Conservation (phyloP, 805 yeast genomes). For the Kockiozyma suomiensis region DNA sequence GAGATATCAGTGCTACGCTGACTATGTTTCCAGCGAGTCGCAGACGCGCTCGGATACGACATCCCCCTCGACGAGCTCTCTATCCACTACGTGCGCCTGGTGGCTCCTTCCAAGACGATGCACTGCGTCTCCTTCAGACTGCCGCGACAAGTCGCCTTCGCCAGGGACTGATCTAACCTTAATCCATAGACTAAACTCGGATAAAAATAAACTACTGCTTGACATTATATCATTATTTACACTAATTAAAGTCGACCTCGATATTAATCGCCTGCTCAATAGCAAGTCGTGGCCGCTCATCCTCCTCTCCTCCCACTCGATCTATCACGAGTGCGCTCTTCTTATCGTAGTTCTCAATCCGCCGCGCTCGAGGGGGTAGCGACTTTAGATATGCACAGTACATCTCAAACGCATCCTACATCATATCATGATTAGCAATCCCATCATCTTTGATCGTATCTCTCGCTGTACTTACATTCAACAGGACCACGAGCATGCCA, state of each 20-base stretch:
- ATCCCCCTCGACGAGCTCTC: conserved; percentile 51
- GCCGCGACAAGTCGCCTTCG: conserved; percentile 47
- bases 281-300: background rate
- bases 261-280: background rate
- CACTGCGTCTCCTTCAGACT: conserved; percentile 79
- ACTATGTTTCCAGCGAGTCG: conserved; percentile 29
- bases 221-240: too few species aligned
- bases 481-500: conserved; percentile 18
- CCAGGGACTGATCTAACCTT: conserved; percentile 2
- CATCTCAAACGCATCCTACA: conserved; percentile 23
- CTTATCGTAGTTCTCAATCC: conserved; percentile 16
- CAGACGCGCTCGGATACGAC: conserved; percentile 51
- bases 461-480: conserved; percentile 14
- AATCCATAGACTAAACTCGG: too few species aligned
- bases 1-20: background rate
- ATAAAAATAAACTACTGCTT: too few species aligned
- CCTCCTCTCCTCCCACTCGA: background rate
- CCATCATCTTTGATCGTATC: background rate
- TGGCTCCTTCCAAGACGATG: conserved; percentile 97
- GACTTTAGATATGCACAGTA: conserved; percentile 24
- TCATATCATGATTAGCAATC: too few species aligned
- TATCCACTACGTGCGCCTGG: conserved; percentile 88
- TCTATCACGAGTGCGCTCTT: background rate
- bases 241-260: background rate
- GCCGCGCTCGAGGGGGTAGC: conserved; percentile 1